These are phyloP conservation scores for Phytophthora pinifolia DNA, from an alignment of 352 stramenopile species.

Conservation along the genomic window DNA sequence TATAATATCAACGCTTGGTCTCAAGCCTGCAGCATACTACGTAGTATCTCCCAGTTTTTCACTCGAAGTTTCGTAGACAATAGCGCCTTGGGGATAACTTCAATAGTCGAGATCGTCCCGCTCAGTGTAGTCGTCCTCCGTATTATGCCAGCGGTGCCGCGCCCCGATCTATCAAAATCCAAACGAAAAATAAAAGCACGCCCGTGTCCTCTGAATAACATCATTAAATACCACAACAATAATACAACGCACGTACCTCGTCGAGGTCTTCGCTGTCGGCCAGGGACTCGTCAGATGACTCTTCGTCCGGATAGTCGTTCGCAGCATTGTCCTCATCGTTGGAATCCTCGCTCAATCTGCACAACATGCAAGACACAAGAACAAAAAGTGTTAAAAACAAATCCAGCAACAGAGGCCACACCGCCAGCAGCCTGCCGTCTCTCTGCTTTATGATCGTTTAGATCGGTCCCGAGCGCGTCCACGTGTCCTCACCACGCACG, in stretches of 20 bases:
- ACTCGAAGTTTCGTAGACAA: too few relatives aligned
- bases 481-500: slow-evolving; percentile 2
- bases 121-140: slow-evolving; percentile 31
- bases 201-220: slow-evolving; percentile 7
- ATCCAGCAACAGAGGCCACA: slow-evolving; percentile 12
- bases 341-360: slow-evolving; percentile 76
- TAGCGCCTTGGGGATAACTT: background rate
- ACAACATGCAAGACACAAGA: slow-evolving; percentile 14
- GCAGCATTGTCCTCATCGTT: slow-evolving; percentile 79
- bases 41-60: too few relatives aligned
- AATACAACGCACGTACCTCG: slow-evolving; percentile 25
- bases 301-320: slow-evolving; percentile 87
- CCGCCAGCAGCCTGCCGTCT: slow-evolving; percentile 15
- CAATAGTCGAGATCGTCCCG: slow-evolving; percentile 34
- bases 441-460: slow-evolving; percentile 33
- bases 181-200: slow-evolving; percentile 19
- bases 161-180: slow-evolving; percentile 30
- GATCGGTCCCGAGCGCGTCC: slow-evolving; percentile 9
- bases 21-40: too few relatives aligned
- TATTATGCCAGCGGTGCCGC: slow-evolving; percentile 14
- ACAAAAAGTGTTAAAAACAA: slow-evolving; percentile 29
- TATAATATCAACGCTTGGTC: too few relatives aligned
- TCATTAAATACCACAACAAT: slow-evolving; percentile 3
- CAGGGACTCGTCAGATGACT: slow-evolving; percentile 49
- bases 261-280: slow-evolving; percentile 38